Percentiles rank a stretch among this genome's conserved stretches.
Conservation (phyloP, 139 green algal species). For the Chlorella vulgaris region DNA sequence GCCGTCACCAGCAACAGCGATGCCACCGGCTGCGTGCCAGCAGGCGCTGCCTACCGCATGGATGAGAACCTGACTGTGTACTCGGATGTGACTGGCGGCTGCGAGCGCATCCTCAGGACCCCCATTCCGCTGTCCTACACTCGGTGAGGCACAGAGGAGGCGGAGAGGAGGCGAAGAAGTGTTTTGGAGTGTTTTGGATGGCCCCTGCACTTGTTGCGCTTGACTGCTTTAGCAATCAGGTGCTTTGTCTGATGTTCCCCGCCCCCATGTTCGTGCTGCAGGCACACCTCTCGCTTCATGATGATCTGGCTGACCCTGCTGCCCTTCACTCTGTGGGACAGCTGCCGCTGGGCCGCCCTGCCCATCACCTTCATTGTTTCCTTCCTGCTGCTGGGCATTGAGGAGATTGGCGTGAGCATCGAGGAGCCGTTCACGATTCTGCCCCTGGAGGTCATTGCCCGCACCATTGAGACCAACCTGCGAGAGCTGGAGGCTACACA, state of each 20-base stretch:
- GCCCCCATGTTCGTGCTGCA: constrained; percentile 17
- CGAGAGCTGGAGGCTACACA: not conserved
- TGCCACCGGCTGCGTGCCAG: not conserved
- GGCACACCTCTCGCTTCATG: constrained; percentile 33
- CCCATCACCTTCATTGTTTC: constrained; percentile 58
- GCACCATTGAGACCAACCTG: constrained; percentile 9
- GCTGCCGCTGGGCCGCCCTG: constrained; percentile 66
- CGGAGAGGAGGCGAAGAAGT: not conserved
- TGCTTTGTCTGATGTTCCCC: constrained; percentile 61
- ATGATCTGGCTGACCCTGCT: constrained; percentile 32
- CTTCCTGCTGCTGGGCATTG: constrained; percentile 69
- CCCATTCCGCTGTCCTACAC: constrained; percentile 73
- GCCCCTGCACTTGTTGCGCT: too few species aligned
- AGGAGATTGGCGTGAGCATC: constrained; percentile 32
- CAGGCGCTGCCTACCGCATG: constrained; percentile 43
- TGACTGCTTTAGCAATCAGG: not conserved
- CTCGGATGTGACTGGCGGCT: constrained; percentile 64
- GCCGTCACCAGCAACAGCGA: constrained; percentile 20
- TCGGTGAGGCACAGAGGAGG: not conserved
- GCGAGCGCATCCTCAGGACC: constrained; percentile 78
- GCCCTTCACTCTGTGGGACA: constrained; percentile 64
- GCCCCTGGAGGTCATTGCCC: constrained; percentile 41
- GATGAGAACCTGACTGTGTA: constrained; percentile 71
- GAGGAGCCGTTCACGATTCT: constrained; percentile 61
- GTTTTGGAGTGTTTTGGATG: not conserved